Evolutionary conservation across 441 rosid genomes (phyloP).

Genomic region (Viola pubescens): DNA sequence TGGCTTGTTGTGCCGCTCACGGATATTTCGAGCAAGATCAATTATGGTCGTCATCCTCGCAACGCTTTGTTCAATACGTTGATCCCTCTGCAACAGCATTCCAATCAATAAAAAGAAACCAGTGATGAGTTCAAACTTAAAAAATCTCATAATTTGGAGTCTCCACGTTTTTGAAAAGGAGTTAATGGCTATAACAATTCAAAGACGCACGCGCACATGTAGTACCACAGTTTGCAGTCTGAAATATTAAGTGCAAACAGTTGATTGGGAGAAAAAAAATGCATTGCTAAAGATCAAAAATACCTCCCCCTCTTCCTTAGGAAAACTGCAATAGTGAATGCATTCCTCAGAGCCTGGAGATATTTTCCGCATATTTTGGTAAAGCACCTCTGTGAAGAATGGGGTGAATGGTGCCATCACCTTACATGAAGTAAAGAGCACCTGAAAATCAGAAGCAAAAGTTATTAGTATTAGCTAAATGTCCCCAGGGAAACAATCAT

Average conservation of each 20-base stretch:
- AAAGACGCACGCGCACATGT: too few species aligned
- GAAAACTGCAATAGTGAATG: slow-evolving; percentile 79
- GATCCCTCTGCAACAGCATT: slow-evolving; percentile 50
- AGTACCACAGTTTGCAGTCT: neutral
- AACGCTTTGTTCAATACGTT: slow-evolving; percentile 89
- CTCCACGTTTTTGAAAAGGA: neutral
- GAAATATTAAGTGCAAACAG: neutral
- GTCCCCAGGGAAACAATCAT: too few species aligned
- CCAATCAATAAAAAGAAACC: neutral
- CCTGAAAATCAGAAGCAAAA: slow-evolving; percentile 40
- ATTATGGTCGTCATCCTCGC: slow-evolving; percentile 92
- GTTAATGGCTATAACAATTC: too few species aligned
- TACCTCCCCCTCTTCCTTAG: slow-evolving; percentile 81
- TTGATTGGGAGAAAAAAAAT: neutral
- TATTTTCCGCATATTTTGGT: slow-evolving; percentile 89
- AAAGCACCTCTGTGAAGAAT: slow-evolving; percentile 88
- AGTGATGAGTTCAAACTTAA: too few species aligned
- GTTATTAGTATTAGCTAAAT: too few species aligned
- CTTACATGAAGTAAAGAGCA: slow-evolving; percentile 85
- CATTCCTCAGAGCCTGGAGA: slow-evolving; percentile 67
- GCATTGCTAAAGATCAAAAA: neutral
- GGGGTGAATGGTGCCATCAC: slow-evolving; percentile 99
- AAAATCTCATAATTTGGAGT: neutral
- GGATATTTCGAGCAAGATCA: slow-evolving; percentile 94
- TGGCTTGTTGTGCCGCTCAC: slow-evolving; percentile 90